Base-by-base conservation (phyloP, 1,284 basidiomycete genomes). In the Grifola frondosa region DNA sequence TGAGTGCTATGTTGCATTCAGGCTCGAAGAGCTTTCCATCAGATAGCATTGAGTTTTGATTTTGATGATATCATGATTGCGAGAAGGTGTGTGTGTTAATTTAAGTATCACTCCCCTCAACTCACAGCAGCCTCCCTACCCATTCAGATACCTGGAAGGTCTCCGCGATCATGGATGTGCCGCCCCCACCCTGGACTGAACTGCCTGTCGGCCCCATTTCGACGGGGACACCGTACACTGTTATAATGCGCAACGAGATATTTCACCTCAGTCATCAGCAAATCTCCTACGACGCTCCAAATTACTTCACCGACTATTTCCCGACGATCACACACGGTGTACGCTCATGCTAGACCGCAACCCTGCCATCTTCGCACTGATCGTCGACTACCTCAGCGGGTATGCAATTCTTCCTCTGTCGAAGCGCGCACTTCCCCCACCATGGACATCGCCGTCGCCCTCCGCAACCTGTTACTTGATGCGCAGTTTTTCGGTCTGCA, bases 371-470 rank as follows among this genome's bases (percentile, higher is more conserved):
- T 40, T 40, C 28, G 22, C 39, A 17, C 25, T 40, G 30, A 33
- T 40, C 5, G 39, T 40, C 23, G 39, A 40, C 5, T 40, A 40
- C 11, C 39, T 40, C 30, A 33, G 30, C 30, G 39, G 39, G 5
- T 40, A 40, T 25, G 24, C 39, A 12, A 32, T 40, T 25, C 23
- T 40, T 8, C 39, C 39, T 6, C 39, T 40, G 13, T 33, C 39
- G 19, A 3, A 21, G 2, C 34, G 29, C 19, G 34, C 23, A 4
- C 10, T 42, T 13, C 34, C 34, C 10, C 10, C 28, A 25, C n/a
- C 5, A 42, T 42, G 33, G 34, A 37, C 13, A 12, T 37, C 11
- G 11, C 28, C 12, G 20, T 29, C 11, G 41, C 34, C 4, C 21
- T 37, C 20, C 41, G 41, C 7, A 37, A 16, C 28, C 24, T 42